Base-by-base conservation (phyloP, 2,329 filamentous ascomycete genomes). In the Fusarium sulawesiense region DNA sequence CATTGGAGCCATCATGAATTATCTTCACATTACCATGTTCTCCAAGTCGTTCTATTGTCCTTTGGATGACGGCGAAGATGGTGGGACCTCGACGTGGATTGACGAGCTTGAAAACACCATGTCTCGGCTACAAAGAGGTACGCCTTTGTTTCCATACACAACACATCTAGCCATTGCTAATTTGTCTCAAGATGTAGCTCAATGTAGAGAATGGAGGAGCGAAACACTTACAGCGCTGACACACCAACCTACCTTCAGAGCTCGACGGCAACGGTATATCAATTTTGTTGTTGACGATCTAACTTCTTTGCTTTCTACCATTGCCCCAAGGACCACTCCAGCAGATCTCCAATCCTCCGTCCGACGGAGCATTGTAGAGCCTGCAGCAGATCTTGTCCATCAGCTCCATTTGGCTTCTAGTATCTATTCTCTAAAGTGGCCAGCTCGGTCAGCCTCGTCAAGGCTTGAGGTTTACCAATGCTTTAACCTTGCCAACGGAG, bases 391-490 rank as follows among this genome's bases (percentile, higher is more conserved):
- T 12, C 76, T 81, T 59, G 78, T 76, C 3, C 79, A 81, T 57
- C 75, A 73, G 49, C 72, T 81, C n/a, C 79, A 81, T 23, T 71
- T 80, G 8, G 76, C 79, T 7, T 65, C 75, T 20, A 78, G 73
- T 50, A 66, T 80, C 30, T 81, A 73, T 64, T 79, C 78, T 14
- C 66, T 81, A 27, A 81, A 80, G 45, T 81, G 79, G 79, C 78
- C 79, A 10, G 77, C 78, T 40, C 75, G 78, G 34, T 79, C 75
- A 27, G 79, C 79, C 3, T 71, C 77, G n/a, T 71, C 77, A 13
- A 76, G 79, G 32, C 64, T 81, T 3, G 79, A 81, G 57, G 76
- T 78, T 12, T 81, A 81, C 56, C 79, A 81, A 48, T 81, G 79
- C 55, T 65, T 78, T 49, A 78, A 81, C 53, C 72, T 81, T 30